A percentile compares a stretch with the other conserved stretches of the same genome.
phyloP scores from a whole-genome alignment of 371 early-diverging fungal genomes.

The Syncephalastrum sp. region DNA sequence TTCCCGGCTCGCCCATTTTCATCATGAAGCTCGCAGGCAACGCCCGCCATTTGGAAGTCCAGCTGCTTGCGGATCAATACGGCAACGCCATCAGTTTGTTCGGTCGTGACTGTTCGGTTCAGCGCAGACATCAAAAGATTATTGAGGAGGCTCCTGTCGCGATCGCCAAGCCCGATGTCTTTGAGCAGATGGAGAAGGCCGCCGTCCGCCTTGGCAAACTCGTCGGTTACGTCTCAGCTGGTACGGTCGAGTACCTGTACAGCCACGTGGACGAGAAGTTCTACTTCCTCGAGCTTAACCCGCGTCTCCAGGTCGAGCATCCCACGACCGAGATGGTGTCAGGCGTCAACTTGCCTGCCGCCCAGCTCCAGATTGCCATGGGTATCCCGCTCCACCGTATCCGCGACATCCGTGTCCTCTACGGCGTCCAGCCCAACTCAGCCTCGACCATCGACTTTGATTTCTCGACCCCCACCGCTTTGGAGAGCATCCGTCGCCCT shows the following conservation, averaged over 20 bases:
- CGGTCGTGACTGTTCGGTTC: constrained; percentile 98
- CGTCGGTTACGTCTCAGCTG: constrained; percentile 95
- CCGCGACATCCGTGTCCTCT: constrained; percentile 93
- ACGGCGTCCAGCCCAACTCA: constrained; percentile 83
- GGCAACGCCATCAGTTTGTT: constrained; percentile 98
- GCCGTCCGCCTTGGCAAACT: constrained; percentile 92
- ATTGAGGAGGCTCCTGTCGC: constrained; percentile 97
- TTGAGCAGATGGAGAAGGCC: constrained; percentile 93
- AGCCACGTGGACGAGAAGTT: constrained; percentile 82
- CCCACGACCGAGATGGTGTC: constrained; percentile 99
- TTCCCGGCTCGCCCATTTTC: constrained; percentile 96
- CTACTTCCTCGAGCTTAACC: constrained; percentile 98
- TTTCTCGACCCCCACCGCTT: constrained; percentile 72
- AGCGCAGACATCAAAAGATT: constrained; percentile 97
- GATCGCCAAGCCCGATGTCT: constrained; percentile 81
- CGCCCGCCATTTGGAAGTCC: constrained; percentile 98
- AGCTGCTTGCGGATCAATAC: constrained; percentile 94
- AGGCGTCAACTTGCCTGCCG: constrained; percentile 96
- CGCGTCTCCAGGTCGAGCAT: constrained; percentile 99
- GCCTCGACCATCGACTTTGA: constrained; percentile 94
- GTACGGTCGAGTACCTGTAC: constrained; percentile 98
- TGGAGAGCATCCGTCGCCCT: constrained; percentile 87
- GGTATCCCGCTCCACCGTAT: constrained; percentile 94
- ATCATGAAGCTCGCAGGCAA: constrained; percentile 95
- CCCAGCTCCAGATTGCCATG: constrained; percentile 98